These are phyloP conservation scores for Cercospora canescens DNA, from an alignment of 2,329 filamentous ascomycete species.

Conservation along the genomic window DNA sequence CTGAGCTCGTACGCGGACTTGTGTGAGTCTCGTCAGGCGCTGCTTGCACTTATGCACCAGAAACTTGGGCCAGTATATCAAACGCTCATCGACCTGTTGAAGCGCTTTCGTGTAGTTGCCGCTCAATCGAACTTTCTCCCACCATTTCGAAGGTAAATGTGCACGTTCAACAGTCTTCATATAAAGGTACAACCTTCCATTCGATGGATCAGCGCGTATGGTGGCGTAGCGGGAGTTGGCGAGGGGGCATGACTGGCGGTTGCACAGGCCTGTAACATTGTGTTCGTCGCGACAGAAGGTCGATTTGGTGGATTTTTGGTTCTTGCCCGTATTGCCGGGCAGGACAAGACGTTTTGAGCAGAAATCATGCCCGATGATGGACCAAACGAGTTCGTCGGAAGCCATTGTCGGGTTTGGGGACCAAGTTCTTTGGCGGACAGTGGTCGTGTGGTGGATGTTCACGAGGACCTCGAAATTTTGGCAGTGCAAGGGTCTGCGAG, in stretches of 20 bases:
- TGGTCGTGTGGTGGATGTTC: not conserved
- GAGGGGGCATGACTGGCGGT: slow-evolving; percentile 83
- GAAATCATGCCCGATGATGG: slow-evolving; percentile 92
- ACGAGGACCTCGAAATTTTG: slow-evolving; percentile 3
- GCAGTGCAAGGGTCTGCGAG: slow-evolving; percentile 1
- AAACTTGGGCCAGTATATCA: slow-evolving; percentile 95
- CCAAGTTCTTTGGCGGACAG: too few species aligned
- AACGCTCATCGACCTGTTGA: slow-evolving; percentile 77
- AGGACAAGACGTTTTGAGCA: slow-evolving; percentile 91
- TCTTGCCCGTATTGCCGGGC: slow-evolving; percentile 30
- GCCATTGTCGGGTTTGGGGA: slow-evolving; percentile 58
- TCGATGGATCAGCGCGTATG: slow-evolving; percentile 76
- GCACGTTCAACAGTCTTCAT: slow-evolving; percentile 92
- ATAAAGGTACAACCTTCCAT: slow-evolving; percentile 86
- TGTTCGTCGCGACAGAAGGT: slow-evolving; percentile 90
- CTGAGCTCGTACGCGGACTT: slow-evolving; percentile 78
- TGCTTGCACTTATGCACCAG: slow-evolving; percentile 95
- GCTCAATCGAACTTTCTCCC: slow-evolving; percentile 89
- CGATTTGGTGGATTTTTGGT: slow-evolving; percentile 73
- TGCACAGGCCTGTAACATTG: slow-evolving; percentile 64
- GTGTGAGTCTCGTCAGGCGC: slow-evolving; percentile 84
- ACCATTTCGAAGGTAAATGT: slow-evolving; percentile 86
- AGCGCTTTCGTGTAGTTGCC: slow-evolving; percentile 90
- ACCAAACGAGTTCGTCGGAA: slow-evolving; percentile 96
- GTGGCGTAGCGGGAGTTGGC: slow-evolving; percentile 94